A percentile compares a stretch with the other conserved stretches of the same genome.
Evolutionary conservation across 768 basidiomycete genomes (phyloP).

Genomic region (Hygrophoropsis aurantiaca): DNA sequence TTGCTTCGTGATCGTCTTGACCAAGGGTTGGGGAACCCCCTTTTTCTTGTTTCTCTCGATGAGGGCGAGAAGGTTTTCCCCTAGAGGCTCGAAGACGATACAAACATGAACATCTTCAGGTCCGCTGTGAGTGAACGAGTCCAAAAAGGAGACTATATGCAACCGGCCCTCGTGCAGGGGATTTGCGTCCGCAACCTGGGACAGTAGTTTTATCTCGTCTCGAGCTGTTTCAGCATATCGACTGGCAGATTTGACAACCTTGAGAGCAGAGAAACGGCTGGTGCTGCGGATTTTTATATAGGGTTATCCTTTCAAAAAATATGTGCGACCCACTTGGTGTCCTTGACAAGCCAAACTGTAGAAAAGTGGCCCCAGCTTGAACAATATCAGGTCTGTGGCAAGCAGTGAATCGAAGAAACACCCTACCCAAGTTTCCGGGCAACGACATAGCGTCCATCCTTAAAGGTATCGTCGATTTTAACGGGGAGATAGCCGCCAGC

Average conservation of each 20-base stretch:
- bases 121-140: constrained; percentile 79
- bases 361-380: constrained; percentile 92
- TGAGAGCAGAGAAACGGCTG: constrained; percentile 82
- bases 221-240: constrained; percentile 96
- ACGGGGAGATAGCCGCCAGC: constrained; percentile 79
- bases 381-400: constrained; percentile 27
- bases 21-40: constrained; percentile 78
- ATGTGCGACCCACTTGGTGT: constrained; percentile 56
- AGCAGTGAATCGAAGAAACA: constrained; percentile 4
- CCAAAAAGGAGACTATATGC: constrained; percentile 86
- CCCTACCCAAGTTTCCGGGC: constrained; percentile 86
- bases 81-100: constrained; percentile 87
- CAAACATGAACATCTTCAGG: constrained; percentile 80
- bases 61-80: constrained; percentile 73
- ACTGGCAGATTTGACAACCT: constrained; percentile 92
- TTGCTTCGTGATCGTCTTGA: constrained; percentile 85
- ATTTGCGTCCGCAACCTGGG: constrained; percentile 68
- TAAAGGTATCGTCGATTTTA: constrained; percentile 81
- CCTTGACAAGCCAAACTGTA: constrained; percentile 90
- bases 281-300: constrained; percentile 43
- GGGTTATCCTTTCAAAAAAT: constrained; percentile 1
- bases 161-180: constrained; percentile 76
- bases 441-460: constrained; percentile 79
- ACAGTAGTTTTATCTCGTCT: constrained; percentile 92
- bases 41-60: constrained; percentile 79